phyloP scores from a whole-genome alignment of 176 grass and related monocot genomes.

The Alopecurus myosuroides region DNA sequence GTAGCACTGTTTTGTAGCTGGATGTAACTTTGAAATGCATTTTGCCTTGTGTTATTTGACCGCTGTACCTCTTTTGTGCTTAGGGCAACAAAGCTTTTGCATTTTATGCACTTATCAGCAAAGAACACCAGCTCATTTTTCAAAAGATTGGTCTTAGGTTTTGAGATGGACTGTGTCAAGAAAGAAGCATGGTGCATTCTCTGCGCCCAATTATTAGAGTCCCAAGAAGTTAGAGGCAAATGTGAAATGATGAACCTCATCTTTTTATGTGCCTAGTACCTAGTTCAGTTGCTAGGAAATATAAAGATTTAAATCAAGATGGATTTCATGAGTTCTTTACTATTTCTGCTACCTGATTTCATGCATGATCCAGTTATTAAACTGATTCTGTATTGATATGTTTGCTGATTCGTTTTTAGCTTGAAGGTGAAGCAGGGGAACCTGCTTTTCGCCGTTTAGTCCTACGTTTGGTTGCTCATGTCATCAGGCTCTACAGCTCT shows the following conservation, averaged over 20 bases:
- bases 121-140: not conserved
- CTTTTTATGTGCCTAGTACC: conserved; percentile 9
- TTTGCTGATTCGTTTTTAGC: conserved; percentile 46
- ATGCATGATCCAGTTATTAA: not conserved
- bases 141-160: not conserved
- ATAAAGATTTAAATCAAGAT: not conserved
- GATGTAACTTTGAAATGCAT: conserved; percentile 3
- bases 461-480: conserved; percentile 89
- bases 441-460: conserved; percentile 92
- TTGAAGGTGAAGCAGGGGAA: conserved; percentile 96
- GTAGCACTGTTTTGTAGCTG: not conserved
- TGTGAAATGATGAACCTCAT: not conserved
- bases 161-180: not conserved
- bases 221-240: not conserved
- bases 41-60: not conserved
- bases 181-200: not conserved
- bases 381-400: not conserved
- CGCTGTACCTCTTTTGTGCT: not conserved
- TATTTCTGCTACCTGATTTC: conserved; percentile 1
- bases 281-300: conserved; percentile 8
- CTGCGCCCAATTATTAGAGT: not conserved
- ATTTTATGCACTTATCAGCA: not conserved
- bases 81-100: not conserved
- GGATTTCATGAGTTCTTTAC: not conserved
- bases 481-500: conserved; percentile 94